A percentile compares a stretch with the other conserved stretches of the same genome.
Conservation (phyloP, 164 flowering plant genomes). For the Piper betle region DNA sequence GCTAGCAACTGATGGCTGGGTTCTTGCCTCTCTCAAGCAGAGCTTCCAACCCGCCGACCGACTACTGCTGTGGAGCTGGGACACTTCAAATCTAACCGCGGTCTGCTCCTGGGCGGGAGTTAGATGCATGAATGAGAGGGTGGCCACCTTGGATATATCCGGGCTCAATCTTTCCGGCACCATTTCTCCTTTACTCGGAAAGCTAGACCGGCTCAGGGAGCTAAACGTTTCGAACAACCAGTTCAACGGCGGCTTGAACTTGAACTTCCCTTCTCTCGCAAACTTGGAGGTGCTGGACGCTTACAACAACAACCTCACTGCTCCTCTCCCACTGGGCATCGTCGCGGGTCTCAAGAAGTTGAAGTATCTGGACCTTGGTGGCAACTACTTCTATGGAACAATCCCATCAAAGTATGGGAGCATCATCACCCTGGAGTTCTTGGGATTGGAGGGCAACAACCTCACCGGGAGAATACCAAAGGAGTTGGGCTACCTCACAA, state of each 20-base stretch:
- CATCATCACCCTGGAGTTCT: conserved; percentile 38
- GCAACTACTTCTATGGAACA: conserved; percentile 65
- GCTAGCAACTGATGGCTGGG: conserved; percentile 41
- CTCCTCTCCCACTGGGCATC: conserved; percentile 43
- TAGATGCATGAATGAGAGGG: conserved; percentile 37
- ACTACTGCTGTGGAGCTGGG: conserved; percentile 34
- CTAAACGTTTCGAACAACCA: conserved; percentile 75
- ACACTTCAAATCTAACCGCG: conserved; percentile 35
- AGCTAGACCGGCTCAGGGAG: conserved; percentile 35
- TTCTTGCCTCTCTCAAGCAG: conserved; percentile 39
- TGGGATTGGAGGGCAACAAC: conserved; percentile 66
- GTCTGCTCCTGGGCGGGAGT: conserved; percentile 78
- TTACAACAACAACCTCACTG: conserved; percentile 75
- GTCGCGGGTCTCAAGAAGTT: conserved; percentile 25
- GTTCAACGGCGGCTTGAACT: conserved; percentile 56
- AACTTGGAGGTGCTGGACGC: conserved; percentile 65
- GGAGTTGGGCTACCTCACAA: conserved; percentile 72
- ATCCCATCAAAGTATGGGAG: conserved; percentile 62
- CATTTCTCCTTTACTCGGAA: conserved; percentile 33
- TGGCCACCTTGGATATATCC: conserved; percentile 49
- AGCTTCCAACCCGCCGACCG: conserved; percentile 32
- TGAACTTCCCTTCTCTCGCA: conserved; percentile 50
- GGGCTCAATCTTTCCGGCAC: conserved; percentile 49
- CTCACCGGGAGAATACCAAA: conserved; percentile 61
- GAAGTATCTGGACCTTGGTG: conserved; percentile 66